These are phyloP conservation scores for Misopates orontium DNA, from an alignment of 257 asterid species.

Conservation along the genomic window DNA sequence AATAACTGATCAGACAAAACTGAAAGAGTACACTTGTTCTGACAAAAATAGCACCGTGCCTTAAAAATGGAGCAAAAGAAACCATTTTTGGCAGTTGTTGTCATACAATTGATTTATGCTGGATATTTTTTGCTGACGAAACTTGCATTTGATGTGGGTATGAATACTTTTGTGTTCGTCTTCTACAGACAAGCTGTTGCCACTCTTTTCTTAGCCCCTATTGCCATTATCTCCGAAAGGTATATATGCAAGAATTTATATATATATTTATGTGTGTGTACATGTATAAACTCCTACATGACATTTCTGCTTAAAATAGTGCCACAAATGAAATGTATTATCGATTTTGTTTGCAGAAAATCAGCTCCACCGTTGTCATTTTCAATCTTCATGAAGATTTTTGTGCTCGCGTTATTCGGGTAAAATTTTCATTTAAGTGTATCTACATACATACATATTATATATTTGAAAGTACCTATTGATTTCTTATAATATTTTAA, in stretches of 20 bases:
- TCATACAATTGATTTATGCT: constrained; percentile 57
- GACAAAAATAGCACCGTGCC: no score
- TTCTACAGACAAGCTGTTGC: constrained; percentile 87
- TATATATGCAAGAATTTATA: constrained; percentile 12
- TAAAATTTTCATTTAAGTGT: no score
- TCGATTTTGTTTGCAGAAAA: constrained; percentile 46
- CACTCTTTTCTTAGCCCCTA: constrained; percentile 67
- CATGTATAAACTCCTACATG: no score
- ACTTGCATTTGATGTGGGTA: constrained; percentile 80
- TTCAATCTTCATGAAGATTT: constrained; percentile 59
- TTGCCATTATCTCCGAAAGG: constrained; percentile 66
- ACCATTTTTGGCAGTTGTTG: constrained; percentile 42
- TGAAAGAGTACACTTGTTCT: no score
- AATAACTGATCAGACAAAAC: no score
- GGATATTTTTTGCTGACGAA: constrained; percentile 81
- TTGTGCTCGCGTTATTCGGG: constrained; percentile 71
- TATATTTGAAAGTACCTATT: no score
- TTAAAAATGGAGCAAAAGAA: constrained; percentile 42
- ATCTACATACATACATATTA: constrained; percentile 10
- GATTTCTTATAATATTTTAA: background rate
- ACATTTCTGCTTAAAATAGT: no score
- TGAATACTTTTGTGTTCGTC: constrained; percentile 77
- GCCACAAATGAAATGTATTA: no score
- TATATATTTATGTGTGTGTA: no score
- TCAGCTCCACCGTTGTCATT: constrained; percentile 66